Conservation (phyloP, 148 eudicot species). For the Rhododendron ferrugineum region DNA sequence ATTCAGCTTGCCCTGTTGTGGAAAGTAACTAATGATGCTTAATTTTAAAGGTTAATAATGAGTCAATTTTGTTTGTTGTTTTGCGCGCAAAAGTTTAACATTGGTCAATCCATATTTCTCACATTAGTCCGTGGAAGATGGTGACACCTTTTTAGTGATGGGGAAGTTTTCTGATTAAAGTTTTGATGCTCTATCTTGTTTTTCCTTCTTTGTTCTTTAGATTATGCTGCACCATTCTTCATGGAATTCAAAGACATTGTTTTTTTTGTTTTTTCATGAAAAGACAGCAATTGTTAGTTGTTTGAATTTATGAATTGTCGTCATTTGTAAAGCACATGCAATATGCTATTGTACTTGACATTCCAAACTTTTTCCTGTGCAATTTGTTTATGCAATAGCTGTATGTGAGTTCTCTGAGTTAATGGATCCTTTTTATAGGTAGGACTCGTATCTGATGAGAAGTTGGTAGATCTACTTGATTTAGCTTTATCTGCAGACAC, state of each 20-base stretch:
- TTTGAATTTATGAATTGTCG: not conserved
- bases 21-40: not conserved
- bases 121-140: not conserved
- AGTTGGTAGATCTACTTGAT: constrained; percentile 91
- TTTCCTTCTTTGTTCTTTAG: not conserved
- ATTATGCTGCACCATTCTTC: not conserved
- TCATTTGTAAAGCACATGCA: constrained; percentile 4
- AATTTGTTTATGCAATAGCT: not conserved
- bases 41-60: not conserved
- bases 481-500: constrained; percentile 96
- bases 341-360: not conserved
- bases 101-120: not conserved
- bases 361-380: not conserved
- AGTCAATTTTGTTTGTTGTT: not conserved
- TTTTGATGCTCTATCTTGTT: not conserved
- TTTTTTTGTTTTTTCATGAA: not conserved
- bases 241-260: not conserved
- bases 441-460: constrained; percentile 93
- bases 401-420: constrained; percentile 16
- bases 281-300: not conserved
- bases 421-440: constrained; percentile 40
- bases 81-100: not conserved
- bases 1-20: not conserved
- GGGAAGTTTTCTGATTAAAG: not conserved
- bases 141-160: not conserved